Base-by-base conservation (phyloP, 345 rosid species). In the Punica granatum region DNA sequence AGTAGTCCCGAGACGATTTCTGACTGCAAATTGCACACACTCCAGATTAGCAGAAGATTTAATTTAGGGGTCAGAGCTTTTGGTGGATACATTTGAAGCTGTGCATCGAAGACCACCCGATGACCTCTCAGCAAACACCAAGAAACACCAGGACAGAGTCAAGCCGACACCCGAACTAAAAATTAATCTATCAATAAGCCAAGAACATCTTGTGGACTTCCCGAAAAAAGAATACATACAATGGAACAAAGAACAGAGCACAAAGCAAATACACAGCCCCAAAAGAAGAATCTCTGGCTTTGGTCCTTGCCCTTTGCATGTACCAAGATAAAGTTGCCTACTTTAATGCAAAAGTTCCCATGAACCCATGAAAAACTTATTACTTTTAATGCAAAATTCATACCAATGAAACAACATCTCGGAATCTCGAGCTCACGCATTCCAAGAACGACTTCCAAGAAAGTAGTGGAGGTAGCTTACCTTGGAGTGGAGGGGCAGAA, bases 401-500 rank as follows among this genome's bases (percentile, higher is more conserved):
- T 14, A 56, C 13, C 7, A 4, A 49, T 10, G 4, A 13, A 49
- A 13, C 6, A 26, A 56, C 11, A 37, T 37, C 11, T 37, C 11
- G 41, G 41, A 11, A 37, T 37, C 41, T 37, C 6, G 3, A 3
- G 31, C 5, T 56, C 61, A 21, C 21, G 61, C 12, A 62, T 30
- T 31, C 64, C 0, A 5, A 37, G n/a, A 37, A 37, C 11, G 41
- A 5, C 41, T 37, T 37, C n/a, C n/a, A 37, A 37, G 39, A 61
- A n/a, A 61, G 37, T 21, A 61, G 21, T 4, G 30, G 18, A 1
- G 16, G n/a, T 12, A 30, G 13, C 1, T 73, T 76, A 93, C 98
- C 97, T 93, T 0, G 89, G 86, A 8, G 97, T 81, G 37, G 99
- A 86, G 10, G 98, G 99, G 53, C 99, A 94, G 78, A 94, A 94